These are phyloP conservation scores for Elsinoe arachidis DNA, from an alignment of 2,329 filamentous ascomycete species.

Conservation along the genomic window DNA sequence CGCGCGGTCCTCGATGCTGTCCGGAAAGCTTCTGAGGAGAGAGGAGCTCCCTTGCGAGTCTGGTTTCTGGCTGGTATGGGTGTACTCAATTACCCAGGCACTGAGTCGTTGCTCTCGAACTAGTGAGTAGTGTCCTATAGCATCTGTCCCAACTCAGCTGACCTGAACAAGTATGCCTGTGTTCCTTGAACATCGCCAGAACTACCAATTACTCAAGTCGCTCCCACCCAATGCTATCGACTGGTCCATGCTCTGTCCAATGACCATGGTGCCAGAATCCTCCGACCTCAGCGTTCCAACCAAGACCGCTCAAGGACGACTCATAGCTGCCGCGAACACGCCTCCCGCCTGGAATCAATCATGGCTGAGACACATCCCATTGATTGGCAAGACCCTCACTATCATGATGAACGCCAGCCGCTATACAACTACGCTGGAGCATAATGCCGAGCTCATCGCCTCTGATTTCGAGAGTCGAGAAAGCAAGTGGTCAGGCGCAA, in stretches of 20 bases:
- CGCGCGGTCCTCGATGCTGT: slow-evolving; percentile 29
- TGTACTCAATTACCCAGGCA: slow-evolving; percentile 31
- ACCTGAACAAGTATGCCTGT: slow-evolving; percentile 27
- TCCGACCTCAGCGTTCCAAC: slow-evolving; percentile 25
- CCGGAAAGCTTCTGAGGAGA: slow-evolving; percentile 27
- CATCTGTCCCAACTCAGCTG: slow-evolving; percentile 8
- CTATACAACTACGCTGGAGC: slow-evolving; percentile 33
- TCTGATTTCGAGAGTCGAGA: slow-evolving; percentile 28
- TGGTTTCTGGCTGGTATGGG: slow-evolving; percentile 34
- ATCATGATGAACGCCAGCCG: slow-evolving; percentile 23
- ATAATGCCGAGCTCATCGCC: slow-evolving; percentile 37
- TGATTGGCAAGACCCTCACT: slow-evolving; percentile 27
- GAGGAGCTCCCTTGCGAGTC: slow-evolving; percentile 28
- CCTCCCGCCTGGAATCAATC: slow-evolving; percentile 30
- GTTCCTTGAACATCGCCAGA: slow-evolving; percentile 30
- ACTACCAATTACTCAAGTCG: slow-evolving; percentile 24
- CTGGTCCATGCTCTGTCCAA: slow-evolving; percentile 34
- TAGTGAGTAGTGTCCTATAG: slow-evolving; percentile 23
- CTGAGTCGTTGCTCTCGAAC: slow-evolving; percentile 26
- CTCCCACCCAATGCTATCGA: slow-evolving; percentile 25
- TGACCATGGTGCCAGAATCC: slow-evolving; percentile 30
- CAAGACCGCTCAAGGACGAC: slow-evolving; percentile 19
- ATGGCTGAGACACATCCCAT: slow-evolving; percentile 27
- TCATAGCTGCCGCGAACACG: slow-evolving; percentile 24
- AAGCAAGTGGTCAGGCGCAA: slow-evolving; percentile 27